phyloP scores from a whole-genome alignment of 2,329 filamentous ascomycete genomes.

The Rhynchosporium agropyri region DNA sequence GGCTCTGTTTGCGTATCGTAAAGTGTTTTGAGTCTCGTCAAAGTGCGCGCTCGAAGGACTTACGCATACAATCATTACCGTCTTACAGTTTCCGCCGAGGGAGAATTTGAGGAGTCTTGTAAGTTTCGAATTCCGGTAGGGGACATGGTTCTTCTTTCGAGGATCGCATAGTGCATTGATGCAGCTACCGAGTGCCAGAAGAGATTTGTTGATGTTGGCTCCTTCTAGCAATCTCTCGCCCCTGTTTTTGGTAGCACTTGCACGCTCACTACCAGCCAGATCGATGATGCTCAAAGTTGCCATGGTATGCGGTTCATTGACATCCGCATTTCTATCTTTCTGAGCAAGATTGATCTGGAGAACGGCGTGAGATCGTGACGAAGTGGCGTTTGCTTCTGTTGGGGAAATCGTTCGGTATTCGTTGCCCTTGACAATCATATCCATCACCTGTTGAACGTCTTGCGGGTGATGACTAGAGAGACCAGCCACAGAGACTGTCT shows the following conservation, averaged over 20 bases:
- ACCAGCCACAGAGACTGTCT: constrained; percentile 87
- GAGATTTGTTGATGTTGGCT: constrained; percentile 98
- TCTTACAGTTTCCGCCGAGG: constrained; percentile 95
- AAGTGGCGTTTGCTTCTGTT: constrained; percentile 95
- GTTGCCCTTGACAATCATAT: constrained; percentile 96
- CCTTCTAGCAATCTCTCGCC: constrained; percentile 90
- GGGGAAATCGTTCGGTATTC: constrained; percentile 94
- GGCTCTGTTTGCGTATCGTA: constrained; percentile 94
- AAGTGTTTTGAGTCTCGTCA: constrained; percentile 96
- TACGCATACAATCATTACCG: constrained; percentile 99
- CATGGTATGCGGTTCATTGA: constrained; percentile 97
- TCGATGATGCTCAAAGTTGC: constrained; percentile 98
- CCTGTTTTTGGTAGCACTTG: constrained; percentile 94
- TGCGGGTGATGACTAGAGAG: constrained; percentile 89
- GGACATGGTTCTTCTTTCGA: constrained; percentile 88
- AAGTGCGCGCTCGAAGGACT: constrained; percentile 96
- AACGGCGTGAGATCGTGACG: constrained; percentile 94
- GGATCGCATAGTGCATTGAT: constrained; percentile 98
- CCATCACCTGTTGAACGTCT: constrained; percentile 96
- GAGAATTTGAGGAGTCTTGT: constrained; percentile 96
- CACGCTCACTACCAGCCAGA: constrained; percentile 91
- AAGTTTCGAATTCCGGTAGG: constrained; percentile 96
- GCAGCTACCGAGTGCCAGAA: constrained; percentile 91
- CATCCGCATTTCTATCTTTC: constrained; percentile 88
- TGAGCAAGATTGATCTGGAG: constrained; percentile 95